Base-by-base conservation (phyloP, 1,284 basidiomycete species). In the Mycena citricolor region DNA sequence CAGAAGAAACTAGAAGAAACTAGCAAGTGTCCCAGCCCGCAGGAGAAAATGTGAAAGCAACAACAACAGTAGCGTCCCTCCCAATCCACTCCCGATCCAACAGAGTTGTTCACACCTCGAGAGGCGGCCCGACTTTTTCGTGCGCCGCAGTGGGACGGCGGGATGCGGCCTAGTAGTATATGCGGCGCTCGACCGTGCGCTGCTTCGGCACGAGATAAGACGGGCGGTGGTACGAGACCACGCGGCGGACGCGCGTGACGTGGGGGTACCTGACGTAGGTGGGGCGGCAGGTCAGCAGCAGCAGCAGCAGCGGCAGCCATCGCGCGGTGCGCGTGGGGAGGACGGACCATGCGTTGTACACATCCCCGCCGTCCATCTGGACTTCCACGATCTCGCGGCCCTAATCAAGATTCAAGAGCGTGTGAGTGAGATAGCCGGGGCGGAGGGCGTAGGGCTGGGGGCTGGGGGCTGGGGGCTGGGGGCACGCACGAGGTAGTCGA, bases 351-450 rank as follows among this genome's bases (percentile, higher is more conserved):
- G 83, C 79, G 47, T 83, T 68, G 72, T 82, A 85, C 47, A 86
- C 60, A 45, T 84, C 79, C 23, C 71, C 70, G 17, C 73, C 67
- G 52, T 88, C 84, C 42, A 90, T 76, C 60, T 86, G 86, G 28
- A 90, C 82, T 59, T 89, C 84, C 49, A 90, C 66, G 52, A 89
- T 74, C 67, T 86, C 83, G 44, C 86, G 81, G 44, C 86, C 86
- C 86, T 90, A 57, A n/a, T n/a, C n/a, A 4, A 44, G 19, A 31
- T 14, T 32, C n/a, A 38, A 53, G 30, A 47, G 48, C 21, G 4
- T 16, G 32, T n/a, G n/a, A n/a, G n/a, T n/a, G n/a, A n/a, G n/a
- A n/a, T n/a, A n/a, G n/a, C n/a, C n/a, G n/a, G n/a, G 10, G 7
- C 11, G 33, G 24, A 23, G 32, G 26, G 32, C 22, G 22, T 31